Base-by-base conservation (phyloP, 75 land plant genomes). In the Selaginella tamariscina region DNA sequence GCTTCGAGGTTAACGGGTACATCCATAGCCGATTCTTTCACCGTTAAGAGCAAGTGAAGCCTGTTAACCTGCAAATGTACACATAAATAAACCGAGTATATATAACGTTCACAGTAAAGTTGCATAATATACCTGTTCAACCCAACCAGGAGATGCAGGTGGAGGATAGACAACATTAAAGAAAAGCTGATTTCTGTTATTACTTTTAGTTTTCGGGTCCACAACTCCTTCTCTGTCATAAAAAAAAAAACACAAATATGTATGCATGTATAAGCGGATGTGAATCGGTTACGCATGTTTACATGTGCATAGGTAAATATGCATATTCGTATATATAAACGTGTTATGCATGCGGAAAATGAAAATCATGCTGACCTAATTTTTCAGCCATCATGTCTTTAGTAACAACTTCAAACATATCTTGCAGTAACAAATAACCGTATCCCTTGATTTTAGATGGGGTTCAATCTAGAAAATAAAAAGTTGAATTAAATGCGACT, bases 381-480 rank as follows among this genome's bases (percentile, higher is more conserved):
- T 85, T 81, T 71, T 91, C 82, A 39, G 79, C 86, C 92, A 95
- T 95, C 86, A 95, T 87, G 75, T 95, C 99, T 24, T 87, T 78
- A 22, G 89, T 91, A 9, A 91, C 89, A n/a, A 95, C 89, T 78
- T 95, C 99, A 66, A 83, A 67, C 85, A 95, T 91, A 68, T 95
- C 99, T 78, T 91, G 99, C 55, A 95, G 81, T 54, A 91, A 60
- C n/a, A 95, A 55, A 95, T 85, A 8, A 88, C 87, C 65, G 70
- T 68, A 73, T 83, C 84, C 64, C 75, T 75, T 2, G 62, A 8
- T 5, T 67, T 78, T 86, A 39, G 84, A 69, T 69, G 78, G 78
- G 64, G 84, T 5, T 15, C 84, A 32, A 5, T n/a, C 32, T 65
- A 9, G 29, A 5, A 65, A 2, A 65, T 5, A 29, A n/a, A 65